Conservation (phyloP, 768 basidiomycete genomes). For the Suillus ampliporus region DNA sequence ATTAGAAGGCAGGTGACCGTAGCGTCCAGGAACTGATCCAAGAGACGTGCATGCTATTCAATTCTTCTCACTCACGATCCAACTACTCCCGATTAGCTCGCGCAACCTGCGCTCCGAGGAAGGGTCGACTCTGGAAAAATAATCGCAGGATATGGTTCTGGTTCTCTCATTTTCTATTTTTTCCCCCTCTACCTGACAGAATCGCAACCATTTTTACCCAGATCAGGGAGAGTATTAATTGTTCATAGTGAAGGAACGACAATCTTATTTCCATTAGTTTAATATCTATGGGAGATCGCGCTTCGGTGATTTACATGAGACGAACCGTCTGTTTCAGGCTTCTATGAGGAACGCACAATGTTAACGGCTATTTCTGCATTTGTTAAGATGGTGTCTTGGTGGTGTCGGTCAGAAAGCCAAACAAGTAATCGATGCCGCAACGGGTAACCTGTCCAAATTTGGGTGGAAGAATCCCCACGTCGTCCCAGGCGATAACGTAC, state of each 20-base stretch:
- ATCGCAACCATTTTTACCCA: background rate
- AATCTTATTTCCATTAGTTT: background rate
- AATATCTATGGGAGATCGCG: background rate
- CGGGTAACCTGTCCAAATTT: background rate
- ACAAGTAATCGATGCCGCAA: background rate
- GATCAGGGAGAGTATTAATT: background rate
- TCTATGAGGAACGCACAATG: background rate
- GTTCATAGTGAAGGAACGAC: background rate
- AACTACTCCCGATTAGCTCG: conserved; percentile 21
- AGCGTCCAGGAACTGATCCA: conserved; percentile 15
- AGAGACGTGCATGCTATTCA: conserved; percentile 1
- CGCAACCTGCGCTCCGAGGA: conserved; percentile 5
- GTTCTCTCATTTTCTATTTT: background rate
- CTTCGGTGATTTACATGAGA: background rate
- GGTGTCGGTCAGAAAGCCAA: background rate
- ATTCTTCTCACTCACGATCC: conserved; percentile 20
- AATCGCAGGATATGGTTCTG: conserved; percentile 9
- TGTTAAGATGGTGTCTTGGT: background rate
- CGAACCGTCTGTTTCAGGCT: background rate
- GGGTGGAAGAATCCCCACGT: background rate
- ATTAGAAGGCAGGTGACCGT: conserved; percentile 5
- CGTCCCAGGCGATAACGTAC: background rate
- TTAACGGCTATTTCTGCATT: background rate
- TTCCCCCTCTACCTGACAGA: background rate
- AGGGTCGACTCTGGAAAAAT: conserved; percentile 2